Percentiles rank a stretch among this genome's conserved stretches.
These are phyloP conservation scores for Citrus medica DNA, from an alignment of 345 rosid genomes.

Conservation along the genomic window DNA sequence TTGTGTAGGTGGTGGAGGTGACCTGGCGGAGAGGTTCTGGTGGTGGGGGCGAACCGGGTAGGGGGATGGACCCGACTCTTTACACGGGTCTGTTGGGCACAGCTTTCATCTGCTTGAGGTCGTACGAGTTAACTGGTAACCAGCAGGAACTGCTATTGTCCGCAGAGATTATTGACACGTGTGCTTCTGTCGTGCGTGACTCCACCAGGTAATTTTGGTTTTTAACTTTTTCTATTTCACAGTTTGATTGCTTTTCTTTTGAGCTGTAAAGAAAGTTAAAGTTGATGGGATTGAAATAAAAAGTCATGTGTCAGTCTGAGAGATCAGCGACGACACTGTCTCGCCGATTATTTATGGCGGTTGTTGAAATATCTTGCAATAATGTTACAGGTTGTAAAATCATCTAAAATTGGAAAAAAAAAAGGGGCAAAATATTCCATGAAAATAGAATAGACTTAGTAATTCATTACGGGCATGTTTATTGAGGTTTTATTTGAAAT, in stretches of 20 bases:
- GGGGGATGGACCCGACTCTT: conserved; percentile 55
- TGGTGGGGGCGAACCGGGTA: conserved; percentile 9
- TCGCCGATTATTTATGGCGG: not conserved
- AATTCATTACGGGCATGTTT: no score
- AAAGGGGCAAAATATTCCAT: not conserved
- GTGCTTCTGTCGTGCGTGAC: conserved; percentile 41
- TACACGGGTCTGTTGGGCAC: conserved; percentile 77
- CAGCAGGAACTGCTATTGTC: conserved; percentile 51
- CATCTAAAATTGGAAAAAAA: not conserved
- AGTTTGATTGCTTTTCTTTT: no score
- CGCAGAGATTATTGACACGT: conserved; percentile 62
- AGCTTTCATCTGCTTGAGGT: conserved; percentile 72
- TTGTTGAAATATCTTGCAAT: no score
- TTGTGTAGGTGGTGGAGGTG: conserved; percentile 52
- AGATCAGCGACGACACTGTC: not conserved
- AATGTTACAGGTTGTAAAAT: not conserved
- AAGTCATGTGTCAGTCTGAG: not conserved
- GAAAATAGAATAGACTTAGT: not conserved
- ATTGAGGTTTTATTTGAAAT: no score
- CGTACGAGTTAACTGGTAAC: conserved; percentile 63
- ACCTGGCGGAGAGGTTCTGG: conserved; percentile 46
- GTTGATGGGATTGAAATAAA: no score
- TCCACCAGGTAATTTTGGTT: conserved; percentile 46
- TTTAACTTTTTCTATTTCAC: no score
- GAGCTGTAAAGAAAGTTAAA: no score